Evolutionary conservation across 75 land plant species (phyloP).

Genomic region (Chamaecyparis obtusa): DNA sequence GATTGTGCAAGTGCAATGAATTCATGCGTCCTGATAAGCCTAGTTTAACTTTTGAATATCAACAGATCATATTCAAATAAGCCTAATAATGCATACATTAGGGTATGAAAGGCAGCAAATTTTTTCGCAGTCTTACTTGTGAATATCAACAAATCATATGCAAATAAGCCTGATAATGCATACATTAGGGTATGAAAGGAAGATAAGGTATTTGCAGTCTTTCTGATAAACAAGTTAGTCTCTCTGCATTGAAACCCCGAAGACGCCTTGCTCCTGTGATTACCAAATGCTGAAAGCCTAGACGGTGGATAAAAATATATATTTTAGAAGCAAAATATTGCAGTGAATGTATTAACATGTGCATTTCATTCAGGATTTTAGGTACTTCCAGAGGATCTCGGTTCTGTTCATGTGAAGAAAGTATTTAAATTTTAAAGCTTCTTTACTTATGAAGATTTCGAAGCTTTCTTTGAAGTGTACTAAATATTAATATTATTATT

Average conservation of each 20-base stretch:
- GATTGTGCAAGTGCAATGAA: too few species aligned
- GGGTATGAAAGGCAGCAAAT: too few species aligned
- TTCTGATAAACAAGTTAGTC: not conserved
- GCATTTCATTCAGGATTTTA: not conserved
- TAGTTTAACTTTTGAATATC: not conserved
- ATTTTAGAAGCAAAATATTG: not conserved
- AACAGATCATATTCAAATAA: too few species aligned
- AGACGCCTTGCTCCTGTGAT: not conserved
- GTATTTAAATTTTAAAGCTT: not conserved
- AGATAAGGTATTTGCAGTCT: not conserved
- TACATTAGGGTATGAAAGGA: not conserved
- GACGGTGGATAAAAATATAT: not conserved
- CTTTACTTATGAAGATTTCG: not conserved
- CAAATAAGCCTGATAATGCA: not conserved
- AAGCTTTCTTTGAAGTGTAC: not conserved
- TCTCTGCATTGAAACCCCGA: not conserved
- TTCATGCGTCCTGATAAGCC: not conserved
- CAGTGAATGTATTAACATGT: too few species aligned
- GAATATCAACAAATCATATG: not conserved
- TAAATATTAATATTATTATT: too few species aligned
- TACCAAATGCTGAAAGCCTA: not conserved
- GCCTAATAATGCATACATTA: too few species aligned
- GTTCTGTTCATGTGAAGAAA: not conserved
- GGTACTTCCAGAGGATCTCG: not conserved
- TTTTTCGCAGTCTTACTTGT: too few species aligned